A percentile compares a stretch with the other conserved stretches of the same genome.
These are phyloP conservation scores for Pichia sp. DNA, from an alignment of 1,139 yeast species.

Conservation along the genomic window DNA sequence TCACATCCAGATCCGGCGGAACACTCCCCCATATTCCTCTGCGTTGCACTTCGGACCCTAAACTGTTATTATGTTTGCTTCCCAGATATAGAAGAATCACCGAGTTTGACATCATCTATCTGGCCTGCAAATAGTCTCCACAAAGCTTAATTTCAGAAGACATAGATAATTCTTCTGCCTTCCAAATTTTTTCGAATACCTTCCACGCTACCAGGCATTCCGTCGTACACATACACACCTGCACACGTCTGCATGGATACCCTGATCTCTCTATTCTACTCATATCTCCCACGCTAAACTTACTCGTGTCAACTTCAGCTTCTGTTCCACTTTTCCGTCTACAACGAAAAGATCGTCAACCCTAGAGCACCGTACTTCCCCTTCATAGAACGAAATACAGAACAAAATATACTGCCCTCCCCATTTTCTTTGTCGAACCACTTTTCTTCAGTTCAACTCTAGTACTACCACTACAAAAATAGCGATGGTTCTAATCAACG, in stretches of 20 bases:
- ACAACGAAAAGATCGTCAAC: no score
- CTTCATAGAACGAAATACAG: no score
- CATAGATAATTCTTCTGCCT: background rate
- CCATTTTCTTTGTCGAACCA: no score
- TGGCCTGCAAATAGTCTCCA: background rate
- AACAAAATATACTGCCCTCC: no score
- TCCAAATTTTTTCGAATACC: no score
- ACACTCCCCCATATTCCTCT: no score
- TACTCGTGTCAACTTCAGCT: constrained; percentile 1
- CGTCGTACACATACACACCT: no score
- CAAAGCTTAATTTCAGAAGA: background rate
- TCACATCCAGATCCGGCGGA: no score
- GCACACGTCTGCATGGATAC: background rate
- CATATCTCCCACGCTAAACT: background rate
- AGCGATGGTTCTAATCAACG: constrained; percentile 82
- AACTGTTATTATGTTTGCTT: background rate
- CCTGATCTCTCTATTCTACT: constrained; percentile 5
- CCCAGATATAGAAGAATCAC: background rate
- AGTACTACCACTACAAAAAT: constrained; percentile 3
- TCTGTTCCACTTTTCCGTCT: no score
- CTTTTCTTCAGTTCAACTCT: background rate
- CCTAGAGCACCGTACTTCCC: no score
- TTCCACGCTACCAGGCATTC: no score
- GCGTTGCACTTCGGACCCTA: background rate
- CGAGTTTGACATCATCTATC: background rate